Evolutionary conservation across 2,329 filamentous ascomycete species (phyloP).

Genomic region (Hymenoscyphus occultus): DNA sequence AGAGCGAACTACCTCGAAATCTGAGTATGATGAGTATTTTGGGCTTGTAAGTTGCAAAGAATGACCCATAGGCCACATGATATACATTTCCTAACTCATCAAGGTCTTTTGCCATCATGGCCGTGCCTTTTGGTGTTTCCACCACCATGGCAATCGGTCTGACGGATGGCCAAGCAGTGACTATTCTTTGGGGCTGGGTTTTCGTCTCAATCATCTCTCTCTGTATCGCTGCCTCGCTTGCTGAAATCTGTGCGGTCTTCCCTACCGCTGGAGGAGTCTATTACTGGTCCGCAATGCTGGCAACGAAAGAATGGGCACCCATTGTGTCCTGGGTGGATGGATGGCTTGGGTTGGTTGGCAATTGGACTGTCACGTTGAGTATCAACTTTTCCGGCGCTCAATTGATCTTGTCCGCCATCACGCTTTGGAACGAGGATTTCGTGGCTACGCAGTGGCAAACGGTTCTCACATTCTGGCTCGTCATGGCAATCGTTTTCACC

Average conservation of each 20-base stretch:
- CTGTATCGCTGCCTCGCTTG: slow-evolving; percentile 62
- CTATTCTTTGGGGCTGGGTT: slow-evolving; percentile 68
- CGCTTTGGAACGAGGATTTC: slow-evolving; percentile 68
- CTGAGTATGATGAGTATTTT: slow-evolving; percentile 68
- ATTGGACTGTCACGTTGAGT: slow-evolving; percentile 62
- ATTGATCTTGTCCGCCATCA: slow-evolving; percentile 62
- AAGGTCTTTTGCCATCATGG: slow-evolving; percentile 70
- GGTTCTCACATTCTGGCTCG: slow-evolving; percentile 68
- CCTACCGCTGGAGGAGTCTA: slow-evolving; percentile 69
- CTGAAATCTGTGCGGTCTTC: slow-evolving; percentile 67
- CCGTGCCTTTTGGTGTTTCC: slow-evolving; percentile 48
- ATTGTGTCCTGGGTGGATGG: slow-evolving; percentile 68
- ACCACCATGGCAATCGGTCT: slow-evolving; percentile 69
- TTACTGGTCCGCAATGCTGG: slow-evolving; percentile 68
- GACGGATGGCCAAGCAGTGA: slow-evolving; percentile 65
- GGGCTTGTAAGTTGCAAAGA: slow-evolving; percentile 41
- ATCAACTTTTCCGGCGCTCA: slow-evolving; percentile 74
- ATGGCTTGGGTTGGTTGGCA: slow-evolving; percentile 70
- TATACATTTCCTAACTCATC: slow-evolving; percentile 32
- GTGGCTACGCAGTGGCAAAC: slow-evolving; percentile 67
- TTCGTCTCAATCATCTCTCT: slow-evolving; percentile 61
- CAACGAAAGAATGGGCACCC: slow-evolving; percentile 61
- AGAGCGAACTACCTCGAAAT: slow-evolving; percentile 62
- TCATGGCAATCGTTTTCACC: slow-evolving; percentile 61
- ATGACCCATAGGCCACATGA: background rate